Percentiles rank a stretch among this genome's conserved stretches.
Evolutionary conservation across 78 protist species (phyloP).

Genomic region (Guillardia theta): DNA sequence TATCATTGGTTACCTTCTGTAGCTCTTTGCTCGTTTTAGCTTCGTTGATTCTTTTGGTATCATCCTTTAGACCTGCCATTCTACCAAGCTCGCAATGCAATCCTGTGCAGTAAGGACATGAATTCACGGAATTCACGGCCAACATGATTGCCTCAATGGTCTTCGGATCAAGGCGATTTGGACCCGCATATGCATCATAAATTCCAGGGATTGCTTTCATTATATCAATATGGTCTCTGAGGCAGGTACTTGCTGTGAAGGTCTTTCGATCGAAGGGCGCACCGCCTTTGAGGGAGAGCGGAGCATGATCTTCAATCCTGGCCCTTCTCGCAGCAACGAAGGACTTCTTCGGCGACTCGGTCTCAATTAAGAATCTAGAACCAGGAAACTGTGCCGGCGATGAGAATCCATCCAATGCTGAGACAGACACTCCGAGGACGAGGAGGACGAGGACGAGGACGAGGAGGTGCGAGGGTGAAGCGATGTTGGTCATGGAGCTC

Average conservation of each 20-base stretch:
- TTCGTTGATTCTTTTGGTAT: neutral
- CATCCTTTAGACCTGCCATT: neutral
- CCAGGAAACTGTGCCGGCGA: too few relatives aligned
- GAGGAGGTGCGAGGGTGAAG: too few relatives aligned
- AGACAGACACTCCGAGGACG: too few relatives aligned
- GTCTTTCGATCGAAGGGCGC: too few relatives aligned
- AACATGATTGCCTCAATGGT: neutral
- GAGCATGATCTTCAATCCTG: too few relatives aligned
- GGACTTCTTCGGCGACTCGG: too few relatives aligned
- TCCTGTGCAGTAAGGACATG: neutral
- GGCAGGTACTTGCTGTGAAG: neutral
- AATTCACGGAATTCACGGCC: neutral
- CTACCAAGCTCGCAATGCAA: neutral
- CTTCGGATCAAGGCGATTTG: neutral
- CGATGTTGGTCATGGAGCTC: too few relatives aligned
- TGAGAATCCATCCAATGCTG: too few relatives aligned
- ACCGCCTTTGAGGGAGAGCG: too few relatives aligned
- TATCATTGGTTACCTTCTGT: neutral
- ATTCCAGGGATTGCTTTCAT: neutral
- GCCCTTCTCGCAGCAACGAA: too few relatives aligned
- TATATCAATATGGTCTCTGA: neutral
- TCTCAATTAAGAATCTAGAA: too few relatives aligned
- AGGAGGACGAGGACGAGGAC: too few relatives aligned
- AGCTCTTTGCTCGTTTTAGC: neutral
- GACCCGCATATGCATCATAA: neutral